phyloP scores from a whole-genome alignment of 306 rosid species.

The Rosa persica region DNA sequence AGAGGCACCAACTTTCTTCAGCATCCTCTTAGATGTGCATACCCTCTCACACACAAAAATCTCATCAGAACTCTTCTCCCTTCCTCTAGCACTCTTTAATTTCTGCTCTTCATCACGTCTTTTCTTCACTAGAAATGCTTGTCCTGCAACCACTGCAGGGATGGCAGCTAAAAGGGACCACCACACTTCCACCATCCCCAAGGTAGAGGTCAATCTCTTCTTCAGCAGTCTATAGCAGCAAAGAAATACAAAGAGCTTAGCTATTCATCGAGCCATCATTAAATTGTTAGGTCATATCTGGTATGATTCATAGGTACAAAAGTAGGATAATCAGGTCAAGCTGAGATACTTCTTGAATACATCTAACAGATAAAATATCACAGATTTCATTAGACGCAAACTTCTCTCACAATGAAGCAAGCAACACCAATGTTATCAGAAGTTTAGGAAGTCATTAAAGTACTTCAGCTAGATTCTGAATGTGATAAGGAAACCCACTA shows the following conservation, averaged over 20 bases:
- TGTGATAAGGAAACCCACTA: neutral
- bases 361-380: neutral
- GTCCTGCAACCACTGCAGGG: conserved; percentile 79
- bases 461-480: neutral
- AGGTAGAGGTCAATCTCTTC: conserved; percentile 23
- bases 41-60: conserved; percentile 91
- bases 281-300: neutral
- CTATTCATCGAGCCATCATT: neutral
- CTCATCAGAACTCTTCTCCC: conserved; percentile 82
- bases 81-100: conserved; percentile 64
- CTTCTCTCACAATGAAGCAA: neutral
- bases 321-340: neutral
- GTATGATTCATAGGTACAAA: neutral
- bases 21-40: conserved; percentile 89
- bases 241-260: neutral
- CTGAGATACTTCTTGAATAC: neutral
- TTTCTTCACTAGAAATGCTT: conserved; percentile 65
- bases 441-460: neutral
- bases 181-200: conserved; percentile 83
- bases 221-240: conserved; percentile 1
- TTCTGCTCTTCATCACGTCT: conserved; percentile 61
- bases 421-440: neutral
- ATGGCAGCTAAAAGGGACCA: conserved; percentile 87
- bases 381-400: neutral
- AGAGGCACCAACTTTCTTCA: conserved; percentile 84